Conservation (phyloP, 2,329 filamentous ascomycete genomes). For the Alternaria infectoria region DNA sequence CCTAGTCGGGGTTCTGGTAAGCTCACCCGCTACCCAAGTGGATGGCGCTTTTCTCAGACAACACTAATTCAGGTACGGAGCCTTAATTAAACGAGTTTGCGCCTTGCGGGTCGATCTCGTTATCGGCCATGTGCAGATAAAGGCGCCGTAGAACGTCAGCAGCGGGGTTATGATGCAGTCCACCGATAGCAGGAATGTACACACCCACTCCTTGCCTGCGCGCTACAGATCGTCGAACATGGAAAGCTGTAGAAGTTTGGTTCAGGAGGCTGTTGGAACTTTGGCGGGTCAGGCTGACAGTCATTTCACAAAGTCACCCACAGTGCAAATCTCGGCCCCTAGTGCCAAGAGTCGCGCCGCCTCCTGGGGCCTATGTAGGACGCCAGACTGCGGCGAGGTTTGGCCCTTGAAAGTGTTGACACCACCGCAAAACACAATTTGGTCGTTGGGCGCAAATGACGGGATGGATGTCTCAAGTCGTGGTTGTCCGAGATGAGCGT, state of each 20-base stretch:
- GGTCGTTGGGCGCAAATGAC: neutral
- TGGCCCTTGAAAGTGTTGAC: neutral
- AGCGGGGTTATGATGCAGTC: constrained; percentile 9
- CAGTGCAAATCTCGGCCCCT: constrained; percentile 11
- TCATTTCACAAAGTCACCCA: constrained; percentile 18
- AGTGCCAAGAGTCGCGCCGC: constrained; percentile 22
- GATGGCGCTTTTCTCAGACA: constrained; percentile 36
- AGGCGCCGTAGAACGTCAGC: constrained; percentile 13
- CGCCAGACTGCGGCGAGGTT: neutral
- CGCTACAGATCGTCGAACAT: constrained; percentile 8
- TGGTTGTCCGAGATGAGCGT: neutral
- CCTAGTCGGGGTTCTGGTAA: constrained; percentile 20
- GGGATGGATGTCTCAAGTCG: neutral
- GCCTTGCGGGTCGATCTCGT: constrained; percentile 4
- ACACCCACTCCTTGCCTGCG: neutral
- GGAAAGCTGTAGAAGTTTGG: neutral
- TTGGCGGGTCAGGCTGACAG: constrained; percentile 12
- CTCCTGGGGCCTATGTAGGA: constrained; percentile 3
- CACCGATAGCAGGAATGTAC: neutral
- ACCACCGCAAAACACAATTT: constrained; percentile 2
- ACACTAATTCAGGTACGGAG: constrained; percentile 36
- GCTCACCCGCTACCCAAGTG: constrained; percentile 22
- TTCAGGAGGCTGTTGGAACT: constrained; percentile 11
- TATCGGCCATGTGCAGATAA: constrained; percentile 8
- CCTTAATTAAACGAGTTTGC: constrained; percentile 33